Base-by-base conservation (phyloP, 1,139 yeast genomes). In the Meyerozyma carpophila region DNA sequence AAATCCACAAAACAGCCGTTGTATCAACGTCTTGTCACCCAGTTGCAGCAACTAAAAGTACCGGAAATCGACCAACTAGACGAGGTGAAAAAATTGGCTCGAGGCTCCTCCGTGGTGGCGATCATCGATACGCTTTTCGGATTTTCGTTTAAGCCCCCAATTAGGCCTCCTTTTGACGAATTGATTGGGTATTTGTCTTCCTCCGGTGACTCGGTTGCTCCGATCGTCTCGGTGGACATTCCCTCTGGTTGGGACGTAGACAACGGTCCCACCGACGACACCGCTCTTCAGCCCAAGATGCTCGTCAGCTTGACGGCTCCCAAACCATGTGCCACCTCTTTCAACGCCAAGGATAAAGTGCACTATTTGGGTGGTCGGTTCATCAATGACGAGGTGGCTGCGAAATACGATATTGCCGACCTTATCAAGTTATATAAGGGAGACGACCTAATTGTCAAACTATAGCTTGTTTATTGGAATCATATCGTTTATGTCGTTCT, bases 231-330 rank as follows among this genome's bases (percentile, higher is more conserved):
- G 0, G 87, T 93, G 1, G 98, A 93, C 59, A 81, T 91, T 36
- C 98, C 98, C 0, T 85, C 95, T 0, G 96, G 97, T 0, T 93
- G 98, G 98, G 94, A 90, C 58, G 98, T 93, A 5, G 95, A 93
- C 57, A 58, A 73, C 4, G 98, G 98, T 0, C 96, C 95, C 0
- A 55, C 61, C 0, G 66, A 61, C 3, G 4, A 29, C 8, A 59
- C 62, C 1, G 75, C 73, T 26, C 73, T 77, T 4, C 62, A 62
- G 8, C 96, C 98, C 0, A 64, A 75, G 5, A 80, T 81, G 53
- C 69, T 93, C 44, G 81, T 93, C 8, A 86, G 96, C 42, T 68
- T 93, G 44, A 91, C 98, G 0, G 97, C 96, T 0, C 98, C 98
- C 5, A 93, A 93, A 58, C 95, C 95, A 0, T 90, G 95, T 44